Conservation (phyloP, 2,329 filamentous ascomycete species). For the Magnaporthiopsis incrustans region DNA sequence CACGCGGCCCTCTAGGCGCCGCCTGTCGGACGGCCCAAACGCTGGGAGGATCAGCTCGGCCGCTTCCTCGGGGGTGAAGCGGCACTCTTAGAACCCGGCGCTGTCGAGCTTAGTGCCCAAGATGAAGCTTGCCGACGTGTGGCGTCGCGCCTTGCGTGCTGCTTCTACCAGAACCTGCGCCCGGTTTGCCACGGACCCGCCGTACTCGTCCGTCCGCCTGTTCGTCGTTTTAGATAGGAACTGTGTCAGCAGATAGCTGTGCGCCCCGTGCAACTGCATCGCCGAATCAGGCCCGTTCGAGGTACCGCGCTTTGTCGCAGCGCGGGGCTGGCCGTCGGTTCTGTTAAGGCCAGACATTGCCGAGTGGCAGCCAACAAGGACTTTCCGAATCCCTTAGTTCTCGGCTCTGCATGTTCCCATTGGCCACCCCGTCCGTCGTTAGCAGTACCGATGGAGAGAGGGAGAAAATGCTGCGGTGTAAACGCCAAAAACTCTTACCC, state of each 20-base stretch:
- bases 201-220: conserved; percentile 42
- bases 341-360: no score
- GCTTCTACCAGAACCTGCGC: conserved; percentile 36
- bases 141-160: conserved; percentile 23
- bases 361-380: no score
- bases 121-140: conserved; percentile 26
- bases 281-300: conserved; percentile 54
- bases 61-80: conserved; percentile 43
- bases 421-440: no score
- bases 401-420: no score
- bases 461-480: no score
- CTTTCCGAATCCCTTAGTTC: no score
- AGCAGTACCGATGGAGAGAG: no score
- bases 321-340: conserved; percentile 46
- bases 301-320: conserved; percentile 51
- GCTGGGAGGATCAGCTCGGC: conserved; percentile 36
- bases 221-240: conserved; percentile 43
- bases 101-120: conserved; percentile 50
- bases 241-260: conserved; percentile 43
- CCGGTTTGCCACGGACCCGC: conserved; percentile 34
- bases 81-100: conserved; percentile 46
- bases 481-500: conserved; percentile 14
- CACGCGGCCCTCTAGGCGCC: conserved; percentile 15
- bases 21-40: conserved; percentile 23
- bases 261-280: conserved; percentile 39